Evolutionary conservation across 495 filamentous ascomycete species (phyloP).

Genomic region (Xylaria acuta): DNA sequence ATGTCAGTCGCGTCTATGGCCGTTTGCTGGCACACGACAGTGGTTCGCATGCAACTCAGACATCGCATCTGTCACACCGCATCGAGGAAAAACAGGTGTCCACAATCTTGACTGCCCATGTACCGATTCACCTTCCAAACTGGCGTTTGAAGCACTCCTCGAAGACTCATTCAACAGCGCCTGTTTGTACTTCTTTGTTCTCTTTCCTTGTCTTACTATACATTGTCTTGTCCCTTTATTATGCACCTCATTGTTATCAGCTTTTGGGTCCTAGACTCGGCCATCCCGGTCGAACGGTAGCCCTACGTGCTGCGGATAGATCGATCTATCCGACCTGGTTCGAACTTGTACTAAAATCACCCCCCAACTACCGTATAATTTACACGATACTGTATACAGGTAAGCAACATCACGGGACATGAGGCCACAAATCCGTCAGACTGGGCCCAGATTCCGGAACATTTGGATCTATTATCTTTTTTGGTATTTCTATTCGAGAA

Average conservation of each 20-base stretch:
- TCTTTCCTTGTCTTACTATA: not conserved
- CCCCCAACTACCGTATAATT: not conserved
- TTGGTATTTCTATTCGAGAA: not conserved
- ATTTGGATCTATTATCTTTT: not conserved
- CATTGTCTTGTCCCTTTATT: not conserved
- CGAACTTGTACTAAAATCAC: not conserved
- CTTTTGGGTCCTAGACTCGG: conserved; percentile 1
- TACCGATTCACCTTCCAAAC: not conserved
- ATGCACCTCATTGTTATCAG: conserved; percentile 1
- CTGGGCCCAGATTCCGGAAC: not conserved
- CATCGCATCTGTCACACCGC: conserved; percentile 5
- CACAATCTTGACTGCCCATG: not conserved
- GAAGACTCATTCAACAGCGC: not conserved
- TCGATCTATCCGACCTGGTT: not conserved
- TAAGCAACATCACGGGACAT: conserved; percentile 5
- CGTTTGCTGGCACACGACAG: not conserved
- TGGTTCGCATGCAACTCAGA: not conserved
- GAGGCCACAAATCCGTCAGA: not conserved
- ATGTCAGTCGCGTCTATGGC: not conserved
- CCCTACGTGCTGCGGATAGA: conserved; percentile 4
- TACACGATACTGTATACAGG: not conserved
- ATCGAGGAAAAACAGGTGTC: not conserved
- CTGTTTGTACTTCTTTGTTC: not conserved
- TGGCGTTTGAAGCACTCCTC: not conserved
- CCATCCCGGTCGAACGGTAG: not conserved